phyloP scores from a whole-genome alignment of 139 green algal genomes.

The Chlorella sp. region DNA sequence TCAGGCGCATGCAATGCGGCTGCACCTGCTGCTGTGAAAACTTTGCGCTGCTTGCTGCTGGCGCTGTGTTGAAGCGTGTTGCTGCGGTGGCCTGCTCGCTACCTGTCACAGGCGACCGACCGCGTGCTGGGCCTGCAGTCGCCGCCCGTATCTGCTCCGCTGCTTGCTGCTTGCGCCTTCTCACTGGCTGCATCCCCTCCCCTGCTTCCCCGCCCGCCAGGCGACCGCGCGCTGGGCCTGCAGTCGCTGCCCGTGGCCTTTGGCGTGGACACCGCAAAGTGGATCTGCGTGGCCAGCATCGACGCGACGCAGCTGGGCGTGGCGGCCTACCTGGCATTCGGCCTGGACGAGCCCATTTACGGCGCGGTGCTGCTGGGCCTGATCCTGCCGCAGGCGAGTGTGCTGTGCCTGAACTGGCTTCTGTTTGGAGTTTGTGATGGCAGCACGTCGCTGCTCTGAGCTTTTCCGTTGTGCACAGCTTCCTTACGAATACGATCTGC shows the following conservation, averaged over 20 bases:
- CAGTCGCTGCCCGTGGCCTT: conserved; percentile 97
- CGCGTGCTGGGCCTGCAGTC: too few species aligned
- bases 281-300: conserved; percentile 95
- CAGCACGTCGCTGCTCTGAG: not conserved
- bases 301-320: conserved; percentile 86
- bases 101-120: too few species aligned
- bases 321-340: conserved; percentile 85
- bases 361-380: conserved; percentile 88
- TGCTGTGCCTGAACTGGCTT: not conserved
- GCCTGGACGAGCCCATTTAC: conserved; percentile 87
- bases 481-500: too few species aligned
- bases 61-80: too few species aligned
- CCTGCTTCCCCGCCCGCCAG: conserved; percentile 28
- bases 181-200: too few species aligned
- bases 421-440: not conserved
- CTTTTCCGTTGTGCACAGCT: too few species aligned
- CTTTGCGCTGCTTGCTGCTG: too few species aligned
- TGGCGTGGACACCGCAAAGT: conserved; percentile 97
- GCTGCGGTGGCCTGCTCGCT: too few species aligned
- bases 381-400: conserved; percentile 87
- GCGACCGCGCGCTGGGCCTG: conserved; percentile 76
- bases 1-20: too few species aligned
- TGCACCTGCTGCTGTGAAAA: too few species aligned
- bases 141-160: too few species aligned
- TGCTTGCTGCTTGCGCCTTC: not conserved